Evolutionary conservation across 169 alveolate genomes (phyloP), one percentile per base, ranked within the genome.

Genomic region (Cystoisospora suis): DNA sequence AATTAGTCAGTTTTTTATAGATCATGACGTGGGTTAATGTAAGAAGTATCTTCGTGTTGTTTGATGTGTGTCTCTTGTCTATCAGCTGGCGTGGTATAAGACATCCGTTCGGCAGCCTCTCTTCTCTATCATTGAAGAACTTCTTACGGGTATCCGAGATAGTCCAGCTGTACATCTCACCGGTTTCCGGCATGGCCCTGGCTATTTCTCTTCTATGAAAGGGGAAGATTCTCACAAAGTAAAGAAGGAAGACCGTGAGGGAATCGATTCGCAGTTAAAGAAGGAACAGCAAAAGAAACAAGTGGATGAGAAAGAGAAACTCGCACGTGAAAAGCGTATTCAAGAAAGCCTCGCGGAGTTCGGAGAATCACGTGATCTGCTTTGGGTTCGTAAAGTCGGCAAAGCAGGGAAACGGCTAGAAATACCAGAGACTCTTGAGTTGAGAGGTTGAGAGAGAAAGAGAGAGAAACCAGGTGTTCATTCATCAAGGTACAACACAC

Each of bases 71-170:
- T n/a, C n/a, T n/a, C n/a, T n/a, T n/a, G n/a, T n/a, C n/a, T n/a
- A n/a, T n/a, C 83, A 72, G 83, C 83, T 72, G 1, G 83, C 83
- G 46, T 72, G 83, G 83, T 72, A 36, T 53, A 72, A 40, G 53
- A 72, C 83, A 38, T 23, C 83, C 42, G 83, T 38, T 12, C 15
- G 83, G 58, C 9, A 56, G 27, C 15, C 58, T 9, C 53, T 72
- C 58, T 72, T 72, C 56, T 34, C 83, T 0, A 56, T 72, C 1
- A 34, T 72, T 9, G 58, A 72, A 38, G 83, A 72, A 17, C 6
- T 72, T 46, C 83, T 72, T 1, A 23, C 56, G 12, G 1, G 15
- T 40, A 0, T 72, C 56, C 77, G 77, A 7, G 77, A 65, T 20
- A 44, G 45, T 23, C 77, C 77, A 44, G 45, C 77, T 1, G 77